Conservation (phyloP, 2,329 filamentous ascomycete genomes). For the Nemania sp. region DNA sequence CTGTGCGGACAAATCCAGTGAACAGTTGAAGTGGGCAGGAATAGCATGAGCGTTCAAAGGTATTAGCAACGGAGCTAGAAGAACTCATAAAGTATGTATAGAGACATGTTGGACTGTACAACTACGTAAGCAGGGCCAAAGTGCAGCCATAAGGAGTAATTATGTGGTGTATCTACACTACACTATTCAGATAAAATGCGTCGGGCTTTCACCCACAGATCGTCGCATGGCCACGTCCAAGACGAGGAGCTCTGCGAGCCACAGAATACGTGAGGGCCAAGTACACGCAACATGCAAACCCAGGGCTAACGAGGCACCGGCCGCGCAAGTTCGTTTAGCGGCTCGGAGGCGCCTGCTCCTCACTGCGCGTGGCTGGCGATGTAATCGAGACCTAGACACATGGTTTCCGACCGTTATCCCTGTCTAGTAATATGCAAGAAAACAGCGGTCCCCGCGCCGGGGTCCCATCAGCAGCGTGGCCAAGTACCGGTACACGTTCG, state of each 20-base stretch:
- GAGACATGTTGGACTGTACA: slow-evolving; percentile 19
- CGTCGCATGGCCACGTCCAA: slow-evolving; percentile 36
- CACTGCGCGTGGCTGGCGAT: slow-evolving; percentile 32
- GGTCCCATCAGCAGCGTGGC: slow-evolving; percentile 33
- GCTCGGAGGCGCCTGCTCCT: slow-evolving; percentile 23
- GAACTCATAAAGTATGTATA: slow-evolving; percentile 12
- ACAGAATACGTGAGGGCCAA: slow-evolving; percentile 1
- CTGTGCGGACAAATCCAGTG: too few relatives aligned
- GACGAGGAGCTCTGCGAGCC: slow-evolving; percentile 22
- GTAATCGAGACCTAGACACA: slow-evolving; percentile 30
- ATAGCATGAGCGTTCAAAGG: too few relatives aligned
- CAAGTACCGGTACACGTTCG: slow-evolving; percentile 28
- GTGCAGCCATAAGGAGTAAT: slow-evolving; percentile 24
- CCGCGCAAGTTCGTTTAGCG: slow-evolving; percentile 8
- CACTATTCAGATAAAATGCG: slow-evolving; percentile 30
- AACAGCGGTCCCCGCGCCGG: slow-evolving; percentile 28
- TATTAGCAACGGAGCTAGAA: too few relatives aligned
- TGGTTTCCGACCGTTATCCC: slow-evolving; percentile 20
- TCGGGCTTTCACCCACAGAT: slow-evolving; percentile 33
- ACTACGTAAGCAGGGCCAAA: slow-evolving; percentile 15
- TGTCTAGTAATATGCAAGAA: slow-evolving; percentile 34
- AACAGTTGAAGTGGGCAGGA: too few relatives aligned
- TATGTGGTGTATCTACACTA: background rate
- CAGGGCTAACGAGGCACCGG: slow-evolving; percentile 14
- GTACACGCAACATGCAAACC: slow-evolving; percentile 13